Percentiles rank a stretch among this genome's conserved stretches.
Conservation (phyloP, 2,329 filamentous ascomycete genomes). For the Calonectria leucothoes region DNA sequence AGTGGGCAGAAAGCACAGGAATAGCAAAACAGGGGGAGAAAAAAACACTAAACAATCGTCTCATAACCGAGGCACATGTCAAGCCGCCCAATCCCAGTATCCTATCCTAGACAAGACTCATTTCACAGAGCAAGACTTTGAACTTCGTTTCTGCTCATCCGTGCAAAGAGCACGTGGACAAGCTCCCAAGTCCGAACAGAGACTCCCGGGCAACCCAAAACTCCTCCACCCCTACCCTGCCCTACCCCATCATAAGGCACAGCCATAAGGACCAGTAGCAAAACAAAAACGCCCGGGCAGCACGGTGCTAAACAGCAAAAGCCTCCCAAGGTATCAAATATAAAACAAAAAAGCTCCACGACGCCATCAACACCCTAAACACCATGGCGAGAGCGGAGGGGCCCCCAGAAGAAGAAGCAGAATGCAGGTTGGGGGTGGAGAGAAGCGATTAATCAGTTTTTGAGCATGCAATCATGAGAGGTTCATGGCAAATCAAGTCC, state of each 20-base stretch:
- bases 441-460: slow-evolving; percentile 8
- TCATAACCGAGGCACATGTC: slow-evolving; percentile 10
- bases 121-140: not conserved
- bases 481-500: slow-evolving; percentile 6
- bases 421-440: slow-evolving; percentile 15
- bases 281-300: not conserved
- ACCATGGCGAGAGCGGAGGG: slow-evolving; percentile 36
- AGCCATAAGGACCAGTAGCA: slow-evolving; percentile 9
- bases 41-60: slow-evolving; percentile 15
- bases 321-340: slow-evolving; percentile 44
- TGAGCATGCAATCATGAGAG: slow-evolving; percentile 5
- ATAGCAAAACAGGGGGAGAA: not conserved
- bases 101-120: not conserved
- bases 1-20: not conserved
- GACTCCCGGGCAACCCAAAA: slow-evolving; percentile 5
- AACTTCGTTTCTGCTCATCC: not conserved
- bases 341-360: slow-evolving; percentile 34
- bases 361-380: slow-evolving; percentile 47
- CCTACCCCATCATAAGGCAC: slow-evolving; percentile 2
- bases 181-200: not conserved
- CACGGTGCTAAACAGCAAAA: slow-evolving; percentile 9
- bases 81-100: slow-evolving; percentile 1
- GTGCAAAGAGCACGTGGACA: not conserved
- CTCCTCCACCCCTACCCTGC: too few relatives aligned
- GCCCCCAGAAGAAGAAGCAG: slow-evolving; percentile 26